phyloP scores from a whole-genome alignment of 208 protist species.

The Leishmania guyanensis region DNA sequence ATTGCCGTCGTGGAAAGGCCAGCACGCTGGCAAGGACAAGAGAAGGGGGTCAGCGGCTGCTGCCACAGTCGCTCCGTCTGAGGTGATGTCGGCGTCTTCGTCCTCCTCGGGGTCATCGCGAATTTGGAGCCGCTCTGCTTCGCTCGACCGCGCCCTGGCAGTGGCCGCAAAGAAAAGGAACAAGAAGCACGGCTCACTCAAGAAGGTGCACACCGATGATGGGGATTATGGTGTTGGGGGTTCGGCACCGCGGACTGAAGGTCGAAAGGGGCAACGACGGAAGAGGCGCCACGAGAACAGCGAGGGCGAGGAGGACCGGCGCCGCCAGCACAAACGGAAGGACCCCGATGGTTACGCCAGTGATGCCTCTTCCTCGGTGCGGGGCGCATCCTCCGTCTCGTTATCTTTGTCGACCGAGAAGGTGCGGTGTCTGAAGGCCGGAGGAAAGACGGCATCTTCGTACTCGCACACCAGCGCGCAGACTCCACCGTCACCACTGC shows the following conservation, averaged over 20 bases:
- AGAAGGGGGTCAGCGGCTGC: background rate
- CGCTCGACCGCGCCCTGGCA: constrained; percentile 12
- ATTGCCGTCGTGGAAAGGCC: background rate
- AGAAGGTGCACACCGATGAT: background rate
- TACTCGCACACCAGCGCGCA: background rate
- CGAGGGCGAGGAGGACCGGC: constrained; percentile 7
- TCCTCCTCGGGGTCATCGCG: background rate
- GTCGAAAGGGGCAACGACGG: background rate
- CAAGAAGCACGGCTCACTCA: background rate
- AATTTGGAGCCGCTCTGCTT: constrained; percentile 14
- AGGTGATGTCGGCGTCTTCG: background rate
- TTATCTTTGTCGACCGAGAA: background rate
- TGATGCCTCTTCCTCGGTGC: background rate
- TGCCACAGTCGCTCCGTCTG: background rate
- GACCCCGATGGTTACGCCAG: background rate
- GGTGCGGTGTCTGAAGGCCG: background rate
- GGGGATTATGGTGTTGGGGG: background rate
- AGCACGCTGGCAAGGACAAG: background rate
- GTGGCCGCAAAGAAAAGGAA: background rate
- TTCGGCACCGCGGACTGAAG: background rate
- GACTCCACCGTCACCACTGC: background rate
- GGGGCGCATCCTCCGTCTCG: background rate
- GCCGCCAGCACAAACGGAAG: background rate
- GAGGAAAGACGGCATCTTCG: background rate
- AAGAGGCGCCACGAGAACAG: constrained; percentile 4